Evolutionary conservation across 208 protist genomes (phyloP), one percentile per base, ranked within the genome.

Genomic region (Angomonas deanei): DNA sequence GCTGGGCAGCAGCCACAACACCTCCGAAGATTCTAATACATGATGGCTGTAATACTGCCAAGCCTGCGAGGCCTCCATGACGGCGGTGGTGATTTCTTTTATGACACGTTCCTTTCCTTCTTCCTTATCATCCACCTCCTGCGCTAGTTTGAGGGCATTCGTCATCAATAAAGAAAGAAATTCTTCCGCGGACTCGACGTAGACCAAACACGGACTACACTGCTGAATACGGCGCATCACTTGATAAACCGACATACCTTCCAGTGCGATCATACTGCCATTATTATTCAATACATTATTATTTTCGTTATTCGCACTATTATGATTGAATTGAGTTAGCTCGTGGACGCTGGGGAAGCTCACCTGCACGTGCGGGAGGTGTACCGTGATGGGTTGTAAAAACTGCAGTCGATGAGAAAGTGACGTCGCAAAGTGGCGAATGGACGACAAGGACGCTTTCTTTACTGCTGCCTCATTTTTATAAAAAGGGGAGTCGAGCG

Each of bases 161-260:
- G 36, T 42, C 36, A n/a, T 15, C 15, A 42, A 8, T 15, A 42
- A 15, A 15, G 36, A 8, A 34, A 94, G 63, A 80, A 82, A 94
- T 33, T 80, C 78, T 27, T 85, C 84, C 23, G 70, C 74, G 0
- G 84, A 84, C 11, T 72, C 66, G n/a, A 94, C 55, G 24, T 85
- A 61, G 53, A 94, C 82, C 4, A 87, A 61, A 23, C 74, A 94
- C 2, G 84, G 84, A 26, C 65, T 69, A 53, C 62, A 78, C 19
- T 72, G 80, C 28, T 77, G 76, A 34, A 88, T 48, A 1, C 78
- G 78, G 52, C 70, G 61, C 28, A 91, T 74, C 23, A 78, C 61
- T 24, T 81, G 67, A 30, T 78, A 69, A 62, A 94, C 27, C 4
- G 49, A 46, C 28, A 21, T 55, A 0, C 23, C 54, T 5, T 55